Conservation (phyloP, 495 filamentous ascomycete genomes). For the Letharia columbiana region DNA sequence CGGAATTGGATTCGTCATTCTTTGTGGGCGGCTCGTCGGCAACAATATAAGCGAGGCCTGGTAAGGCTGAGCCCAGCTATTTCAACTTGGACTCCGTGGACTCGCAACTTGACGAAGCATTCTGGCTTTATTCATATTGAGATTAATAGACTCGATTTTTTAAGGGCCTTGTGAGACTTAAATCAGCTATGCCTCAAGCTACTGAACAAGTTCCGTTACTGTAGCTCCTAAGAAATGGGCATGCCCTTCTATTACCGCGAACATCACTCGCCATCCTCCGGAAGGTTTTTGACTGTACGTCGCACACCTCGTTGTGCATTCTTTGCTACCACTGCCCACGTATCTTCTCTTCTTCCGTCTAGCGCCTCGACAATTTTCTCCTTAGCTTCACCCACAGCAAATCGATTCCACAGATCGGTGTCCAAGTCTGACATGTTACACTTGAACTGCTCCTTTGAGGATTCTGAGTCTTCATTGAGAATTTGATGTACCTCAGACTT, state of each 20-base stretch:
- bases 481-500: slow-evolving; percentile 3
- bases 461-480: neutral
- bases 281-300: slow-evolving; percentile 29
- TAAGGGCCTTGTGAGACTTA: neutral
- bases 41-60: neutral
- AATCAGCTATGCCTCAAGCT: neutral
- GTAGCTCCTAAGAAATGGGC: neutral
- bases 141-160: neutral
- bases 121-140: neutral
- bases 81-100: neutral
- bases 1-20: neutral
- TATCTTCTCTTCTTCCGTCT: neutral
- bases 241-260: neutral
- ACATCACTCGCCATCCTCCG: slow-evolving; percentile 6
- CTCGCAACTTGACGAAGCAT: too few species aligned
- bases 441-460: neutral
- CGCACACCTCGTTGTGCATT: slow-evolving; percentile 32
- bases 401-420: slow-evolving; percentile 12
- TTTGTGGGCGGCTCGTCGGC: slow-evolving; percentile 12
- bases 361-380: neutral
- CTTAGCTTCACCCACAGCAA: slow-evolving; percentile 6
- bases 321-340: slow-evolving; percentile 27
- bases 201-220: neutral
- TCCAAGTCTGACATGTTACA: neutral
- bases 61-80: neutral